Conservation (phyloP, 2,329 filamentous ascomycete genomes). For the Ramularia endophylla region DNA sequence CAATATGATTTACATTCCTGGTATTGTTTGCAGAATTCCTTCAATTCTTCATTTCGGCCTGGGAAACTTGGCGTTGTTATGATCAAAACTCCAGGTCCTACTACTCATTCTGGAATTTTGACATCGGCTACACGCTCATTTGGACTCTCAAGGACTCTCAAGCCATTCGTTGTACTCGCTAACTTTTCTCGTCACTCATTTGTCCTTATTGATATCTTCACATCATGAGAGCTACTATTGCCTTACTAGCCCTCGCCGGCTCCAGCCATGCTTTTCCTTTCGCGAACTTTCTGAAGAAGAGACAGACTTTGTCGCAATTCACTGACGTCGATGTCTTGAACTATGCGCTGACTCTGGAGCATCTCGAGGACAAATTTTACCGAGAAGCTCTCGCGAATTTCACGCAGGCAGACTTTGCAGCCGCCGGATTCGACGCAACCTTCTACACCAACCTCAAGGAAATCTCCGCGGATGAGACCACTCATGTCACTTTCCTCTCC, state of each 20-base stretch:
- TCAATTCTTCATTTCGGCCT: no score
- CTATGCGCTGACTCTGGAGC: constrained; percentile 40
- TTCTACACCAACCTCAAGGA: constrained; percentile 55
- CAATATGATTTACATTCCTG: no score
- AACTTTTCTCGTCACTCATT: no score
- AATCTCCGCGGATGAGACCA: constrained; percentile 52
- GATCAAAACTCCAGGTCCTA: no score
- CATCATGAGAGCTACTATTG: neutral
- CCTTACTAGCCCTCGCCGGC: neutral
- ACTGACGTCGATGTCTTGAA: constrained; percentile 29
- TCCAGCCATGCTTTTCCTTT: neutral
- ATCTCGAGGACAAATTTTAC: constrained; percentile 58
- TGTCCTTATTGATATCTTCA: neutral
- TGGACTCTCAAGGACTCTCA: no score
- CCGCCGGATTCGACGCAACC: constrained; percentile 31
- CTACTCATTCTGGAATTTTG: no score
- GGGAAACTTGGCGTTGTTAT: no score
- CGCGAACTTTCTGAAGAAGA: constrained; percentile 1
- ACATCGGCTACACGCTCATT: no score
- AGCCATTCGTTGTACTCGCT: no score
- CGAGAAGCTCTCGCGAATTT: constrained; percentile 36
- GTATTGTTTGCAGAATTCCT: no score
- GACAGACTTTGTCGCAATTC: constrained; percentile 4
- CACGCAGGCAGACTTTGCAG: constrained; percentile 5
- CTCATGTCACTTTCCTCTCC: constrained; percentile 52